Evolutionary conservation across 129 eudicot species (phyloP).

Genomic region (Artemisia tridentata): DNA sequence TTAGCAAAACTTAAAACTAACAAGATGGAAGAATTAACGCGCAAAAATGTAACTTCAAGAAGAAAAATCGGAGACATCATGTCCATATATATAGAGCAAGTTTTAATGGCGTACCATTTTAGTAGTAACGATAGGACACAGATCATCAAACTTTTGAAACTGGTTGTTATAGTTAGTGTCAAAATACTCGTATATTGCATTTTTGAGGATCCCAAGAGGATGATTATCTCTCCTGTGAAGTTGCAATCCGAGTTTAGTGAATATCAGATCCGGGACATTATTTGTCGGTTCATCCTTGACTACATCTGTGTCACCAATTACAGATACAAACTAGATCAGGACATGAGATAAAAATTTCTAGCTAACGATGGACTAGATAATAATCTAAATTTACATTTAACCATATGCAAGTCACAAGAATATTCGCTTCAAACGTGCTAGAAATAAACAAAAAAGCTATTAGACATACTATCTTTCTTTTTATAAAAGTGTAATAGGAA

Average conservation of each 20-base stretch:
- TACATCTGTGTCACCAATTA: constrained; percentile 50
- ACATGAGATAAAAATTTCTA: neutral
- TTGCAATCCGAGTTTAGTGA: constrained; percentile 85
- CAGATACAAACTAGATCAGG: neutral
- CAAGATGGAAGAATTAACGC: no score
- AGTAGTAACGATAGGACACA: constrained; percentile 87
- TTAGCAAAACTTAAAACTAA: no score
- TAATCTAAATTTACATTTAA: constrained; percentile 3
- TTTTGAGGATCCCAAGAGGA: constrained; percentile 91
- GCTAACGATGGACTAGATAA: constrained; percentile 13
- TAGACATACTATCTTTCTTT: neutral
- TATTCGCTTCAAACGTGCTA: neutral
- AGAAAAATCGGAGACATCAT: no score
- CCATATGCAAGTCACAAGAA: neutral
- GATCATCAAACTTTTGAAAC: constrained; percentile 82
- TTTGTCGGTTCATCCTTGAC: constrained; percentile 90
- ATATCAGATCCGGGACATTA: constrained; percentile 84
- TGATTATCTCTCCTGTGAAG: constrained; percentile 83
- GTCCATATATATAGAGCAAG: neutral
- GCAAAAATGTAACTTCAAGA: no score
- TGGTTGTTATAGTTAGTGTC: constrained; percentile 70
- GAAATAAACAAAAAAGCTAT: neutral
- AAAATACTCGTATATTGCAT: constrained; percentile 79
- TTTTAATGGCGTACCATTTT: constrained; percentile 51
- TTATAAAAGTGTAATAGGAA: neutral